These are phyloP conservation scores for Cinchona pubescens DNA, from an alignment of 257 asterid species.

Conservation along the genomic window DNA sequence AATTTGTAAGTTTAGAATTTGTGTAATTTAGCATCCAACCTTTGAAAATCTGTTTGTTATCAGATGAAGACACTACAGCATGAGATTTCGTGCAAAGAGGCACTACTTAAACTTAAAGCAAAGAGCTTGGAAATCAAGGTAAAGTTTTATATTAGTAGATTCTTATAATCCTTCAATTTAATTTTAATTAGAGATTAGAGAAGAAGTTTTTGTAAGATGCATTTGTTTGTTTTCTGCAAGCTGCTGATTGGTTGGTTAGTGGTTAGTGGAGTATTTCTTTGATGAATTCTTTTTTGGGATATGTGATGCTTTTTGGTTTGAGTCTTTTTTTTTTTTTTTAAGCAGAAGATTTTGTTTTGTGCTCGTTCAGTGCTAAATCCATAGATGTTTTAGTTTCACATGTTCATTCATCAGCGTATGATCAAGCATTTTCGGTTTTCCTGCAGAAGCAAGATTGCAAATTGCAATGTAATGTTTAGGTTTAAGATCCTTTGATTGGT, in stretches of 20 bases:
- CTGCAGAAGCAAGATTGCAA: too few species aligned
- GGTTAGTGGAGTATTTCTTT: neutral
- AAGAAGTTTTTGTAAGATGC: neutral
- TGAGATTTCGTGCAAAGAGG: conserved; percentile 70
- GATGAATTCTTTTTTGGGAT: neutral
- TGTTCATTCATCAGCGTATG: neutral
- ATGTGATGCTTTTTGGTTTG: neutral
- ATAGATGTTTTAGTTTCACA: neutral
- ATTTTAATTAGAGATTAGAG: neutral
- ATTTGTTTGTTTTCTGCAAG: neutral
- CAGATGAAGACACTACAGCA: conserved; percentile 76
- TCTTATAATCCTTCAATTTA: neutral
- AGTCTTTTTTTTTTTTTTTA: too few species aligned
- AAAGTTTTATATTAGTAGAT: neutral
- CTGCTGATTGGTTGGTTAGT: neutral
- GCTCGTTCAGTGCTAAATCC: neutral
- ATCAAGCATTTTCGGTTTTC: neutral
- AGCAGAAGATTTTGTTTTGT: too few species aligned
- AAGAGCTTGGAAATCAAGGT: conserved; percentile 36
- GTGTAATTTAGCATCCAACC: neutral
- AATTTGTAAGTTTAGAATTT: neutral
- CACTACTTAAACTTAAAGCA: conserved; percentile 62
- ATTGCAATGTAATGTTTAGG: neutral
- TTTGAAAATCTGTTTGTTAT: conserved; percentile 1
- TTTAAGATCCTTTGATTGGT: neutral